Conservation (phyloP, 495 filamentous ascomycete genomes). For the Aspergillus avenaceus region DNA sequence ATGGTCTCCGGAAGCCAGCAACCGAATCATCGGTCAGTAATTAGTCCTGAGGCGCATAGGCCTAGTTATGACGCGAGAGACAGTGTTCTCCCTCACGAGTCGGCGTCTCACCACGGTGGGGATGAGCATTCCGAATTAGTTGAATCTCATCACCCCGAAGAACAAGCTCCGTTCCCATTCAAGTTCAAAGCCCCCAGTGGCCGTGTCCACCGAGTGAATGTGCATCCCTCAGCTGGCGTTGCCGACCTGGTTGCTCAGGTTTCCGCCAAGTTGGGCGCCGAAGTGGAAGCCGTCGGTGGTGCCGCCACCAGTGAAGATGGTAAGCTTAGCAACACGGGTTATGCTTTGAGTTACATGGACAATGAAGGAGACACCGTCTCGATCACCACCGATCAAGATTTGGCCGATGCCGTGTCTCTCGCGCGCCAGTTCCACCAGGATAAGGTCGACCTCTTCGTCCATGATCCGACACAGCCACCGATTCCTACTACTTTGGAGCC, state of each 20-base stretch:
- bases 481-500: slow-evolving; percentile 65
- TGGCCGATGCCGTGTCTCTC: slow-evolving; percentile 83
- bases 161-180: slow-evolving; percentile 85
- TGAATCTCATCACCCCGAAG: slow-evolving; percentile 44
- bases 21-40: slow-evolving; percentile 56
- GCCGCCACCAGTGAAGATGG: slow-evolving; percentile 70
- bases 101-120: slow-evolving; percentile 84
- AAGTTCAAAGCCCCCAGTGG: slow-evolving; percentile 99
- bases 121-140: slow-evolving; percentile 68
- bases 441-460: slow-evolving; percentile 96
- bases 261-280: slow-evolving; percentile 78
- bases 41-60: slow-evolving; percentile 72
- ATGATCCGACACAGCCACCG: slow-evolving; percentile 84
- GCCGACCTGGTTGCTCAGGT: slow-evolving; percentile 76
- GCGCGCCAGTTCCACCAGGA: slow-evolving; percentile 72
- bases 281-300: slow-evolving; percentile 83
- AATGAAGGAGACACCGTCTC: slow-evolving; percentile 97
- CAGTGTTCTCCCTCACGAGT: slow-evolving; percentile 87
- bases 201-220: slow-evolving; percentile 87
- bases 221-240: slow-evolving; percentile 75
- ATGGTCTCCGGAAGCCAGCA: slow-evolving; percentile 89
- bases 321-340: slow-evolving; percentile 73
- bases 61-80: slow-evolving; percentile 62
- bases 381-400: slow-evolving; percentile 92
- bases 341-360: slow-evolving; percentile 93